Evolutionary conservation across 108 stramenopile genomes (phyloP).

Genomic region (Skeletonema costatum): DNA sequence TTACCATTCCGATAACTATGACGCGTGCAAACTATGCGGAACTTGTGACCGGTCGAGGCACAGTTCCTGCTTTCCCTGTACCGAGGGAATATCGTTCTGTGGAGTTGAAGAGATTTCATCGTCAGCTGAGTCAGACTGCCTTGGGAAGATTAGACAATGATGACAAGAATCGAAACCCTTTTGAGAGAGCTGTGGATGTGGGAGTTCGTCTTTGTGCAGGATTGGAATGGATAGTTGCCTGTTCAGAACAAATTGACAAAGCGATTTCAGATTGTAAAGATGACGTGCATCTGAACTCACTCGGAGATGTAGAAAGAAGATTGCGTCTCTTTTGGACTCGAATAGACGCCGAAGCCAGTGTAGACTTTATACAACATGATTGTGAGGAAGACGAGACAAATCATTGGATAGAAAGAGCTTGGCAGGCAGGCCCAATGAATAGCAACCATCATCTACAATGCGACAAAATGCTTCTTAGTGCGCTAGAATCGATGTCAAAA

Average conservation of each 20-base stretch:
- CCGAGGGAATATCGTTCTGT: constrained; percentile 44
- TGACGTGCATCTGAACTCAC: constrained; percentile 7
- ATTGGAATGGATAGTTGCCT: constrained; percentile 45
- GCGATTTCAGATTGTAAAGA: neutral
- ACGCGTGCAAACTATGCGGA: constrained; percentile 68
- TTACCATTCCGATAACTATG: constrained; percentile 31
- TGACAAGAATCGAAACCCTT: constrained; percentile 15
- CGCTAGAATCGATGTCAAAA: constrained; percentile 44
- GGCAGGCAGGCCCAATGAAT: constrained; percentile 63
- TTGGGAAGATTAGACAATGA: neutral
- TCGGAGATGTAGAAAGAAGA: constrained; percentile 47
- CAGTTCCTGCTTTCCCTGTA: constrained; percentile 33
- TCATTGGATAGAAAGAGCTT: constrained; percentile 47
- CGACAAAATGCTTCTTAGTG: constrained; percentile 14
- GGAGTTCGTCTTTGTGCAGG: constrained; percentile 68
- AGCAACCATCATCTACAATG: constrained; percentile 25
- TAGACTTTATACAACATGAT: neutral
- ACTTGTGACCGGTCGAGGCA: constrained; percentile 33
- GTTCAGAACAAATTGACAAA: neutral
- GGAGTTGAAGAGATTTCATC: constrained; percentile 47
- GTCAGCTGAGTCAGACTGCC: constrained; percentile 31
- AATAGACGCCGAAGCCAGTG: constrained; percentile 46
- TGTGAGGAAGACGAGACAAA: neutral
- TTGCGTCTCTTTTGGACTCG: constrained; percentile 55
- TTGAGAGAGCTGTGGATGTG: constrained; percentile 58